phyloP scores from a whole-genome alignment of 257 asterid genomes.

The Petunia secreta region DNA sequence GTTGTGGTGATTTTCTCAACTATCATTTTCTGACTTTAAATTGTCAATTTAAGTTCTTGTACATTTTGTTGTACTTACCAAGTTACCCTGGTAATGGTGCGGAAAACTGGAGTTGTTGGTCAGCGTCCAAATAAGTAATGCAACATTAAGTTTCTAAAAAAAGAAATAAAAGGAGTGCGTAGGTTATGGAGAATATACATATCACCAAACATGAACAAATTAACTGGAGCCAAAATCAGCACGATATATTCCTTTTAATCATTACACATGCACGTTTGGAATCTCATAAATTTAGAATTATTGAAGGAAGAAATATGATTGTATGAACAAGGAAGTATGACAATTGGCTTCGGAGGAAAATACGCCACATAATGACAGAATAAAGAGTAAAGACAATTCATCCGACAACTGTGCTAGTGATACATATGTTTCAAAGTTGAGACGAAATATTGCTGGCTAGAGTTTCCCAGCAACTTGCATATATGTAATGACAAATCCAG shows the following conservation, averaged over 20 bases:
- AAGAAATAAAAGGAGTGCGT: neutral
- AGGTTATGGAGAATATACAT: conserved; percentile 3
- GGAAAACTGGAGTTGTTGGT: too few relatives aligned
- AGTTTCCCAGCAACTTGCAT: neutral
- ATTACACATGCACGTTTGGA: neutral
- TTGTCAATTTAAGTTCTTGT: too few relatives aligned
- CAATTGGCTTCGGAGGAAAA: neutral
- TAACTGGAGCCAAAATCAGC: conserved; percentile 13
- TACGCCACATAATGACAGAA: conserved; percentile 11
- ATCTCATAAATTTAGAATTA: neutral
- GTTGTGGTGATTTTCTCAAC: too few relatives aligned
- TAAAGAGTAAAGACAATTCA: neutral
- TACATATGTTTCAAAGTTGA: conserved; percentile 6
- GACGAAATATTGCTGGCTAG: neutral
- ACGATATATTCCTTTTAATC: neutral
- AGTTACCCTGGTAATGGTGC: too few relatives aligned
- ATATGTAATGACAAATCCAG: neutral
- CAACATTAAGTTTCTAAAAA: neutral
- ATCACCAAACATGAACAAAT: neutral
- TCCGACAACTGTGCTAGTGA: neutral
- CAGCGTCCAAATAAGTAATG: too few relatives aligned
- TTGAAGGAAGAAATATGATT: neutral
- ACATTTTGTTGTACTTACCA: neutral
- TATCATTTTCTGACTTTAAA: too few relatives aligned
- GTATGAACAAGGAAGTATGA: neutral